Percentiles rank a stretch among this genome's conserved stretches.
These are phyloP conservation scores for Schrenkiella parvula DNA, from an alignment of 345 rosid genomes.

Conservation along the genomic window DNA sequence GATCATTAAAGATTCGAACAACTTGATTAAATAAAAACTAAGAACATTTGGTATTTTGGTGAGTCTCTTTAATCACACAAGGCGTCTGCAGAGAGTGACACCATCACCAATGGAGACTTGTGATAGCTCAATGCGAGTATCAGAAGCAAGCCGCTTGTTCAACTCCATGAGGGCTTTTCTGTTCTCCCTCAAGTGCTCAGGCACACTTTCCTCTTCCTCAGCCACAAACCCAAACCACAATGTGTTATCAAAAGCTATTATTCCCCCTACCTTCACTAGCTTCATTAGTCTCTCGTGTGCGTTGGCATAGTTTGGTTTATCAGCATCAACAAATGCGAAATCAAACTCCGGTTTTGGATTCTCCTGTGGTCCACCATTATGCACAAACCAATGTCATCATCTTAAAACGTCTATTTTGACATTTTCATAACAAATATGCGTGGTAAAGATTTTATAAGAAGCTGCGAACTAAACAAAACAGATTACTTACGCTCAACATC, in stretches of 20 bases:
- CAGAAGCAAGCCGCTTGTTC: conserved; percentile 47
- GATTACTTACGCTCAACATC: conserved; percentile 34
- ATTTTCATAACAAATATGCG: not conserved
- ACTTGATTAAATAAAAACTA: not conserved
- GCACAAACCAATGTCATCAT: not conserved
- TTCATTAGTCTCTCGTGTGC: conserved; percentile 34
- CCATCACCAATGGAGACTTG: conserved; percentile 67
- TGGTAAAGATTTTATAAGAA: not conserved
- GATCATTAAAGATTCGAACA: not conserved
- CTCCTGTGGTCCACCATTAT: not conserved
- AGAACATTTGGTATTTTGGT: not conserved
- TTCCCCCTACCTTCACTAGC: conserved; percentile 44
- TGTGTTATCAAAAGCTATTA: conserved; percentile 43
- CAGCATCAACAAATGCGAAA: conserved; percentile 49
- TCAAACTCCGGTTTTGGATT: conserved; percentile 28
- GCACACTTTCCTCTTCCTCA: conserved; percentile 24
- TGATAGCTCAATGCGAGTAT: conserved; percentile 51
- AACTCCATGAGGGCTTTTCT: conserved; percentile 35
- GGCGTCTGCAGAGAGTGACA: conserved; percentile 54
- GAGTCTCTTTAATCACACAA: conserved; percentile 12
- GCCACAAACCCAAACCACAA: conserved; percentile 43
- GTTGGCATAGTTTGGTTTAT: conserved; percentile 39
- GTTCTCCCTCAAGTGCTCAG: conserved; percentile 19
- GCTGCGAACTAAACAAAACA: not conserved
- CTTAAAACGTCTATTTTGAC: not conserved